Percentiles rank a stretch among this genome's conserved stretches.
These are phyloP conservation scores for Phytophthora citricola DNA, from an alignment of 352 stramenopile species.

Conservation along the genomic window DNA sequence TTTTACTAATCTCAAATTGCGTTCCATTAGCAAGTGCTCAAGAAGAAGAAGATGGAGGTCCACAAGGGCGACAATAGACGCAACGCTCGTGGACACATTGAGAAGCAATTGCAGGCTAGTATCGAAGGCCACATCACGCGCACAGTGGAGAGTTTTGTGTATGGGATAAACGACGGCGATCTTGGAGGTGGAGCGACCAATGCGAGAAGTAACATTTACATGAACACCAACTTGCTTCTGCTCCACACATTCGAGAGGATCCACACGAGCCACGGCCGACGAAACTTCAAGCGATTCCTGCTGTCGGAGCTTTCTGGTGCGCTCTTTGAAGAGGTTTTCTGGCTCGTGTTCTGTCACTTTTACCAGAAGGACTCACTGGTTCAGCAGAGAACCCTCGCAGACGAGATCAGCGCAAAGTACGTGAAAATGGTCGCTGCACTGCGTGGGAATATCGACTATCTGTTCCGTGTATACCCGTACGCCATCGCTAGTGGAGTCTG, in stretches of 20 bases:
- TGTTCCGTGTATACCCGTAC: slow-evolving; percentile 92
- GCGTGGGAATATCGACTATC: slow-evolving; percentile 81
- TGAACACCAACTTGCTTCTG: slow-evolving; percentile 88
- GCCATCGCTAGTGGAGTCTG: slow-evolving; percentile 78
- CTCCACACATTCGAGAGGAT: slow-evolving; percentile 87
- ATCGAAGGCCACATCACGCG: slow-evolving; percentile 90
- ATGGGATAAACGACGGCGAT: slow-evolving; percentile 29
- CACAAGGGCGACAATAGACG: slow-evolving; percentile 78
- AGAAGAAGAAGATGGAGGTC: slow-evolving; percentile 83
- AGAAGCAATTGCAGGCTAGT: slow-evolving; percentile 89
- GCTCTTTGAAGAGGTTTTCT: slow-evolving; percentile 91
- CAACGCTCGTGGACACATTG: slow-evolving; percentile 78
- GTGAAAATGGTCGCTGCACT: slow-evolving; percentile 81
- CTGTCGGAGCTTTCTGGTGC: slow-evolving; percentile 76
- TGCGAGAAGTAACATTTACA: slow-evolving; percentile 41
- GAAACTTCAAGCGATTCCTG: slow-evolving; percentile 87
- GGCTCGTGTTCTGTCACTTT: slow-evolving; percentile 90
- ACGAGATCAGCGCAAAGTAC: slow-evolving; percentile 77
- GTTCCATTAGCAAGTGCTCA: slow-evolving; percentile 63
- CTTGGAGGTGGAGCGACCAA: slow-evolving; percentile 2
- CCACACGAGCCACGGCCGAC: slow-evolving; percentile 70
- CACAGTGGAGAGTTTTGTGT: slow-evolving; percentile 78
- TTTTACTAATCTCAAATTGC: background rate
- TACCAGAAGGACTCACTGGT: slow-evolving; percentile 80
- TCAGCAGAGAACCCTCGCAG: slow-evolving; percentile 74